Conservation (phyloP, 2,329 filamentous ascomycete species). For the Lecanosticta acicola region DNA sequence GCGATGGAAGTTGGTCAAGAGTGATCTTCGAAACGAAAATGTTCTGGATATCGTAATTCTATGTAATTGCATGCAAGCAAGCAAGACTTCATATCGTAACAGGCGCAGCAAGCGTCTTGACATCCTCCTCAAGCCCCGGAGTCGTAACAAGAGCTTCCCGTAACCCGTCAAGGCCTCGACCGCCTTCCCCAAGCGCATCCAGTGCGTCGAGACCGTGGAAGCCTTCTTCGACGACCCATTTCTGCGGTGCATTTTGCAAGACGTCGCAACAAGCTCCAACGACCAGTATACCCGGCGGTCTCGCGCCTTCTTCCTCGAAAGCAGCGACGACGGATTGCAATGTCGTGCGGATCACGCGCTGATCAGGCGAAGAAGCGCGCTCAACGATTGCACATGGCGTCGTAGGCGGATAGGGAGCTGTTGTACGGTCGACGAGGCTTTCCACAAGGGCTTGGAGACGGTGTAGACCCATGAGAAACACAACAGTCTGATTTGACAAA, state of each 20-base stretch:
- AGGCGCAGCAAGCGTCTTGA: slow-evolving; percentile 5
- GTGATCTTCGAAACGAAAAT: no score
- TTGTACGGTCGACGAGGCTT: slow-evolving; percentile 54
- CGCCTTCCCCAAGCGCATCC: slow-evolving; percentile 29
- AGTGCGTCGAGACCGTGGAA: slow-evolving; percentile 65
- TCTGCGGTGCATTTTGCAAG: slow-evolving; percentile 56
- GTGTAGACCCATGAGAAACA: slow-evolving; percentile 94
- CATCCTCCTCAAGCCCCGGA: slow-evolving; percentile 18
- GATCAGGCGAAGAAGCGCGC: slow-evolving; percentile 87
- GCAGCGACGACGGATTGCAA: slow-evolving; percentile 72
- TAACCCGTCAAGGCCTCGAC: slow-evolving; percentile 27
- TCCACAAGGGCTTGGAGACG: slow-evolving; percentile 68
- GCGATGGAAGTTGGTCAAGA: no score
- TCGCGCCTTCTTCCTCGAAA: slow-evolving; percentile 80
- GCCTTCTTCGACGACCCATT: slow-evolving; percentile 83
- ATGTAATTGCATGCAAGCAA: no score
- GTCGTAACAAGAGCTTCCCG: slow-evolving; percentile 23
- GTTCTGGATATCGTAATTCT: no score
- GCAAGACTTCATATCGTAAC: slow-evolving; percentile 7
- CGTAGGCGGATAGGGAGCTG: slow-evolving; percentile 46
- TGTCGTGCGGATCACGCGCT: slow-evolving; percentile 85
- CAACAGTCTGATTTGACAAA: slow-evolving; percentile 70
- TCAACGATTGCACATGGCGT: slow-evolving; percentile 92
- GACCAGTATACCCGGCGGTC: slow-evolving; percentile 83
- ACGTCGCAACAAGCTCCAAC: slow-evolving; percentile 80